Evolutionary conservation across 2,329 filamentous ascomycete genomes (phyloP).

Genomic region (Monilinia polystroma): DNA sequence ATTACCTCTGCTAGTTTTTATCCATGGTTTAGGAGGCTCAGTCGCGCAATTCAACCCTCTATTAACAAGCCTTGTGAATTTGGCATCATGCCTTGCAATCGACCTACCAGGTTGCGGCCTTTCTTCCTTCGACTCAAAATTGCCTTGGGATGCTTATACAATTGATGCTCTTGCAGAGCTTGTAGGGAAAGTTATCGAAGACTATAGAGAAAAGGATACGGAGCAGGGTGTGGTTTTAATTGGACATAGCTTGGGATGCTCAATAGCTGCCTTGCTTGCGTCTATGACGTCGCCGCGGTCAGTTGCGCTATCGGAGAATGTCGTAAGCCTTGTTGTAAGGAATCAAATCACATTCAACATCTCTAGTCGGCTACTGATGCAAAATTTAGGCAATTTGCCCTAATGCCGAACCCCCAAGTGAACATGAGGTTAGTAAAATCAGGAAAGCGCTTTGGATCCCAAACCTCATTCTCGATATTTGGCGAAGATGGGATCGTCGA

Average conservation of each 20-base stretch:
- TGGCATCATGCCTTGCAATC: constrained; percentile 81
- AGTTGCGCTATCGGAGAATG: constrained; percentile 56
- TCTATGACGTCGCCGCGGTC: constrained; percentile 50
- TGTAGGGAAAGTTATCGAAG: constrained; percentile 70
- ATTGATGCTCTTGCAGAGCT: constrained; percentile 73
- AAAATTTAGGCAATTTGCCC: constrained; percentile 64
- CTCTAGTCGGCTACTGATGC: constrained; percentile 2
- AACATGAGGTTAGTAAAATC: constrained; percentile 51
- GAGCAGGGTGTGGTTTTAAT: constrained; percentile 75
- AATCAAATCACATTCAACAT: neutral
- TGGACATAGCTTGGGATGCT: constrained; percentile 88
- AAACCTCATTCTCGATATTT: constrained; percentile 69
- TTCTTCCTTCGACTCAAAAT: constrained; percentile 68
- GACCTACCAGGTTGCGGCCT: constrained; percentile 89
- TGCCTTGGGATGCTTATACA: constrained; percentile 73
- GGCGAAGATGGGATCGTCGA: constrained; percentile 73
- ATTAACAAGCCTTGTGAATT: constrained; percentile 75
- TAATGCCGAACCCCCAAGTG: constrained; percentile 60
- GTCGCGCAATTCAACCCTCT: constrained; percentile 83
- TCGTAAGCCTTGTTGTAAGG: constrained; percentile 67
- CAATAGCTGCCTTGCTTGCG: constrained; percentile 70
- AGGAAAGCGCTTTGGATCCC: constrained; percentile 67
- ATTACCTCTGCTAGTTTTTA: constrained; percentile 81
- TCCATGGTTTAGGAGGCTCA: constrained; percentile 92
- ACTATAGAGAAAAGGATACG: constrained; percentile 63